Evolutionary conservation across 352 stramenopile species (phyloP), one percentile per base, ranked within the genome.

Genomic region (Phytopythium cucurbitacearum): DNA sequence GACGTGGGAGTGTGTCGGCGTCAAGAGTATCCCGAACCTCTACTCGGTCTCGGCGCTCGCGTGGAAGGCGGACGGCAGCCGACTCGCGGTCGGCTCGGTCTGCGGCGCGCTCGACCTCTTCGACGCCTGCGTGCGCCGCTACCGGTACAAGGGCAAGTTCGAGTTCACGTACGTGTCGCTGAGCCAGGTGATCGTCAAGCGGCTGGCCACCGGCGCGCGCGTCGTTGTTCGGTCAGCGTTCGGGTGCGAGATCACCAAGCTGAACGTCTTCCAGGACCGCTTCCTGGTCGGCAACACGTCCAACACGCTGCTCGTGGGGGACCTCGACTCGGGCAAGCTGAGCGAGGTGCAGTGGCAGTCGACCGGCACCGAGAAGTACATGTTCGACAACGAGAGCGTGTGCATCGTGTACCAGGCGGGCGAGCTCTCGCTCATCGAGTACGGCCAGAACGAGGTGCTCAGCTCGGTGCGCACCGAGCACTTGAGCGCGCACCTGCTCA

Each of bases 141-240:
- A 89, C 53, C 76, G 81, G 4, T 98, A 98, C 75, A 97, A 97
- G 59, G 88, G 89, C 50, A 94, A 91, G 48, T 98, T 98, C 53
- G 94, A 98, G 74, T 96, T 98, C 60, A 98, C 91, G 43, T 98
- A 98, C 56, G 89, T 98, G 44, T 97, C 82, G 16, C 64, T 95
- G 40, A 96, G 80, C 49, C 91, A 98, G 68, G 89, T 98, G 45
- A 97, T 98, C 57, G 90, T 98, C 21, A 97, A 97, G 71, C 76
- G 82, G 1, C 76, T 98, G 9, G 75, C 80, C 10, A 97, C 74
- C 21, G 90, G 89, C 15, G 78, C 71, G 10, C 71, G 87, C 36
- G 89, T 97, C 15, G 86, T 97, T 28, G 75, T 98, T 28, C 85
- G 87, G 2, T 96, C 81, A 5, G 62, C 82, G 13, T 98, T 97